Conservation (phyloP, 371 early-diverging fungal genomes). For the Rhizopus stolonifer region DNA sequence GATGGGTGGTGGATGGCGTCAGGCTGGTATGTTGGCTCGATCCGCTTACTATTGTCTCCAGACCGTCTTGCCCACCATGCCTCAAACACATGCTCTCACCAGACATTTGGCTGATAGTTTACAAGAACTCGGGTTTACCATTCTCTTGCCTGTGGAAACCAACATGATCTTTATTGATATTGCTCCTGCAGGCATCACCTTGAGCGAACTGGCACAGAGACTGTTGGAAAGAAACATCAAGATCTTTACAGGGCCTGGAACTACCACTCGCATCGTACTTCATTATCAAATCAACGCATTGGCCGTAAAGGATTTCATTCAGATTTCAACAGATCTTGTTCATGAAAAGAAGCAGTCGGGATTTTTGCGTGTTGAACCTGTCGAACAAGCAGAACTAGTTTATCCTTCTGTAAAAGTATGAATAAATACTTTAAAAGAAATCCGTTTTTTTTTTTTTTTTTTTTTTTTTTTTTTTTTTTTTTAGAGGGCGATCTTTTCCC, state of each 20-base stretch:
- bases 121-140: conserved; percentile 52
- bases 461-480: neutral
- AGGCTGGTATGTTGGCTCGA: conserved; percentile 78
- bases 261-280: conserved; percentile 64
- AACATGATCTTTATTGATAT: conserved; percentile 85
- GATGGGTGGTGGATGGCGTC: conserved; percentile 94
- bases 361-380: conserved; percentile 12
- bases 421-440: neutral
- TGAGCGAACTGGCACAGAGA: conserved; percentile 48
- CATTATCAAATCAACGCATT: conserved; percentile 72
- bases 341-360: conserved; percentile 22
- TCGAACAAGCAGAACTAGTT: conserved; percentile 18
- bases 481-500: too few relatives aligned
- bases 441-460: neutral
- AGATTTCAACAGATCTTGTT: conserved; percentile 21
- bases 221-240: conserved; percentile 53
- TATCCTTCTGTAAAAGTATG: conserved; percentile 20
- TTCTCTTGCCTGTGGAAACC: conserved; percentile 74
- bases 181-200: conserved; percentile 41
- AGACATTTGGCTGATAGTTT: conserved; percentile 60
- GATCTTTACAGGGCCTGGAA: conserved; percentile 49
- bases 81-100: conserved; percentile 68
- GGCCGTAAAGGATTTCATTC: conserved; percentile 56
- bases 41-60: conserved; percentile 72
- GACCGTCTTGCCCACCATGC: conserved; percentile 63